Base-by-base conservation (phyloP, 805 yeast species). In the Osmozyma mogii region DNA sequence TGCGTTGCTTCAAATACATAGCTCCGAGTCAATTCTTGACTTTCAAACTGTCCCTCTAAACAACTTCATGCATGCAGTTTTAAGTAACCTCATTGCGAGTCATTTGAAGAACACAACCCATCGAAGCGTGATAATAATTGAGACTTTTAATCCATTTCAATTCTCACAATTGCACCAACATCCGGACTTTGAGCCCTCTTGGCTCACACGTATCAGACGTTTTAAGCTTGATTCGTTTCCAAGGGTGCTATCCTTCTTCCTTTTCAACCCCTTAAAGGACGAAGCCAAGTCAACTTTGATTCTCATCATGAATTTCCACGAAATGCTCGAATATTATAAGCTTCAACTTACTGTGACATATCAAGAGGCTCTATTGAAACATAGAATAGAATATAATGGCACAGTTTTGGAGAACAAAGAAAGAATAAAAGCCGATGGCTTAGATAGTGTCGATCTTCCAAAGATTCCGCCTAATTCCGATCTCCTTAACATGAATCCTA, bases 41-140 rank as follows among this genome's bases (percentile, higher is more conserved):
- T 40, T 61, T 35, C 67, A 61, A 38, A 35, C 56, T 3, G 56
- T 58, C n/a, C 65, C 68, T 3, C 49, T 50, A 3, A 45, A 51
- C 35, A 25, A 31, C 9, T 52, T 46, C 1, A 29, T 44, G 23
- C 43, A 41, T 27, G 36, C 45, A 4, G 36, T 56, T 15, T 30
- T 48, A 9, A 38, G 43, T 13, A 41, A 48, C n/a, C 25, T 58
- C 8, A 40, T 59, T 6, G 40, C 44, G 7, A 47, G 56, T 9
- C 65, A 61, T 33, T 43, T 61, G 15, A 22, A 24, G 6, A 30
- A 44, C 6, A 24, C 37, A 2, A 23, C 10, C 3, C 27, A 34
- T 11, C 35, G 40, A 12, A 17, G 24, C n/a, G 58, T 56, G 10
- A 39, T 56, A 13, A 41, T 61, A 6, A 34, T 61, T 1, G 61